These are phyloP conservation scores for Lactuca sativa DNA, from an alignment of 129 eudicot genomes.

Conservation along the genomic window DNA sequence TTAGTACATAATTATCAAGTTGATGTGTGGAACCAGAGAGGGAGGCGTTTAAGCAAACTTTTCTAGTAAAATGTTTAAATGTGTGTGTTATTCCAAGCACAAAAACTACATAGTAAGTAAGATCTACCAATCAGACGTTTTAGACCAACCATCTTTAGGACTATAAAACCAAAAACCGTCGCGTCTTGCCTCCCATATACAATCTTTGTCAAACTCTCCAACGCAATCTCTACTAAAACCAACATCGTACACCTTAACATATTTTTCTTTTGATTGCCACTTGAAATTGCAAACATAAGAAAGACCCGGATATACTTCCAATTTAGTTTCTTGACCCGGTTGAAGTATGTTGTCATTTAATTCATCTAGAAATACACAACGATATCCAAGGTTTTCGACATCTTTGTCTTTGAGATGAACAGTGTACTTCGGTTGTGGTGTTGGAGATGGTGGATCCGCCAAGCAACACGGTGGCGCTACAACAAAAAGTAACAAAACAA, in stretches of 20 bases:
- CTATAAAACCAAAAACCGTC: slow-evolving; percentile 20
- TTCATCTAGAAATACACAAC: not conserved
- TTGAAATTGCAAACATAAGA: slow-evolving; percentile 1
- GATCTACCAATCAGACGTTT: slow-evolving; percentile 10
- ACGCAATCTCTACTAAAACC: not conserved
- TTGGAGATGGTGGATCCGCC: not conserved
- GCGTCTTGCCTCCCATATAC: slow-evolving; percentile 19
- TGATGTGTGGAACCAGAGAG: too few species aligned
- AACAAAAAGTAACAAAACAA: slow-evolving; percentile 11
- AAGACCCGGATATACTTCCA: not conserved
- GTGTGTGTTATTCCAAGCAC: not conserved
- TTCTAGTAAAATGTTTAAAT: too few species aligned
- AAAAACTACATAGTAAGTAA: not conserved
- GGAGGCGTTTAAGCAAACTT: too few species aligned
- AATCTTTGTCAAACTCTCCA: slow-evolving; percentile 7
- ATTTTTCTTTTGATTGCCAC: slow-evolving; percentile 3
- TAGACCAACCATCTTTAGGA: not conserved
- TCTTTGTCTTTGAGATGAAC: slow-evolving; percentile 11
- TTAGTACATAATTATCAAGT: too few species aligned
- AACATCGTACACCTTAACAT: not conserved
- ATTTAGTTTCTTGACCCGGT: slow-evolving; percentile 1
- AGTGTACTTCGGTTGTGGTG: not conserved
- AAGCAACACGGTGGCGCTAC: slow-evolving; percentile 1
- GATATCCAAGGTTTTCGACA: not conserved
- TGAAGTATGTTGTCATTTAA: slow-evolving; percentile 8